Base-by-base conservation (phyloP, 257 asterid species). In the Primulina eburnea region DNA sequence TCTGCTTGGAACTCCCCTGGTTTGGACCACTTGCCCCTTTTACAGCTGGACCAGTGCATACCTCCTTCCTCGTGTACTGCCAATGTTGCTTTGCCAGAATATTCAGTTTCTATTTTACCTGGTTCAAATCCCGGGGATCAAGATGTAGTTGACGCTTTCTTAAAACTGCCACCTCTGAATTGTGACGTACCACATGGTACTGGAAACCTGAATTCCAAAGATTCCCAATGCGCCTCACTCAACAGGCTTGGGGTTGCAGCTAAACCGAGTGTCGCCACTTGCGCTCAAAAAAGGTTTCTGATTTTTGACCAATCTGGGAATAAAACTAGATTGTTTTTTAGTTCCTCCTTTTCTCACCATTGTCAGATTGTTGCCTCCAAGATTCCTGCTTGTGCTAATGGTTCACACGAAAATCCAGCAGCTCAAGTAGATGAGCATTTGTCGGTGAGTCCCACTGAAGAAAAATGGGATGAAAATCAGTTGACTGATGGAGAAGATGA, bases 301-400 rank as follows among this genome's bases (percentile, higher is more conserved):
- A 86, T 90, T 67, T 90, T 84, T 37, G 95, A 90, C 74, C 88
- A 76, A 60, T 86, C 93, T 59, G 90, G 85, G 16, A 73, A 81
- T 77, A 85, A 74, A 37, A 86, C 90, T 17, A 80, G 91, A 72
- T 67, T 86, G 71, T 80, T 83, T 64, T 63, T 80, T 35, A 71
- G 91, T 68, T 83, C 90, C 60, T 73, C 84, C 4, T 70, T 69
- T 68, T 37, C 79, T 38, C 72, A 73, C 53, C 81, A 75, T 64
- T 57, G 76, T 40, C 86, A 67, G 72, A 67, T 40, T 50, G 67
- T 62, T 60, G 65, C 72, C 37, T 73, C 85, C 16, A 70, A 70
- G 67, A 61, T 30, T 62, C 72, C 76, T 47, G 67, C 80, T 71
- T 76, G 43, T 67, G 75, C 62, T 60, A 65, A 47, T 60, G 73